phyloP scores from a whole-genome alignment of 2,329 filamentous ascomycete species.

The Hymenoscyphus albidus region DNA sequence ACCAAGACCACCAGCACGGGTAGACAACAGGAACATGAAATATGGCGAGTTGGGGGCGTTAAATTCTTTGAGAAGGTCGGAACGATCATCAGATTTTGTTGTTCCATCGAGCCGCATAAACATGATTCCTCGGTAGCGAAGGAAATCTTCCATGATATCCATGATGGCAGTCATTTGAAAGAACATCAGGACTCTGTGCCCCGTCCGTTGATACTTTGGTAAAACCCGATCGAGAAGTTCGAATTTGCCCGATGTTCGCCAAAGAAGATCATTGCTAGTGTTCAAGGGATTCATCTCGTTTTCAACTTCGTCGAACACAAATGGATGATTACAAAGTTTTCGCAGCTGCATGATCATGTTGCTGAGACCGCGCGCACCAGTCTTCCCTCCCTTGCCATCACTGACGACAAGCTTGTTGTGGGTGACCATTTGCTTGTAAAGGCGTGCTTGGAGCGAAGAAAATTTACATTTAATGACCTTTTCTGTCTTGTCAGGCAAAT shows the following conservation, averaged over 20 bases:
- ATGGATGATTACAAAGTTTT: slow-evolving; percentile 98
- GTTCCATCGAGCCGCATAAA: slow-evolving; percentile 94
- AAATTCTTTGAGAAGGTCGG: slow-evolving; percentile 82
- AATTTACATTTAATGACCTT: slow-evolving; percentile 99
- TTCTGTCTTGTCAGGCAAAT: slow-evolving; percentile 97
- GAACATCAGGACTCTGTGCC: slow-evolving; percentile 97
- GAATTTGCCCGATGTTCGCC: slow-evolving; percentile 96
- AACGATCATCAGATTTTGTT: slow-evolving; percentile 96
- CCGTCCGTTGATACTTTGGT: slow-evolving; percentile 86
- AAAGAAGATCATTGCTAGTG: slow-evolving; percentile 86
- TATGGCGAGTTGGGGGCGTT: slow-evolving; percentile 88
- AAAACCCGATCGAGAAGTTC: slow-evolving; percentile 88
- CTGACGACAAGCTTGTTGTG: slow-evolving; percentile 93
- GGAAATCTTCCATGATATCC: slow-evolving; percentile 99
- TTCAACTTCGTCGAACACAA: slow-evolving; percentile 96
- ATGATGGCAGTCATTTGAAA: slow-evolving; percentile 99
- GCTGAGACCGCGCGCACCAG: slow-evolving; percentile 87
- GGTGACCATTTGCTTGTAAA: slow-evolving; percentile 96
- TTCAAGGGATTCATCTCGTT: slow-evolving; percentile 93
- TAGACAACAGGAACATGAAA: slow-evolving; percentile 98
- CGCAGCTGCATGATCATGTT: slow-evolving; percentile 99
- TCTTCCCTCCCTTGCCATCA: slow-evolving; percentile 93
- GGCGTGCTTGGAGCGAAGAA: slow-evolving; percentile 84
- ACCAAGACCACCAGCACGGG: slow-evolving; percentile 94
- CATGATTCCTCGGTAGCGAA: slow-evolving; percentile 75